Percentiles rank a stretch among this genome's conserved stretches.
These are phyloP conservation scores for Candida coleopterorum DNA, from an alignment of 805 yeast species.

Conservation along the genomic window DNA sequence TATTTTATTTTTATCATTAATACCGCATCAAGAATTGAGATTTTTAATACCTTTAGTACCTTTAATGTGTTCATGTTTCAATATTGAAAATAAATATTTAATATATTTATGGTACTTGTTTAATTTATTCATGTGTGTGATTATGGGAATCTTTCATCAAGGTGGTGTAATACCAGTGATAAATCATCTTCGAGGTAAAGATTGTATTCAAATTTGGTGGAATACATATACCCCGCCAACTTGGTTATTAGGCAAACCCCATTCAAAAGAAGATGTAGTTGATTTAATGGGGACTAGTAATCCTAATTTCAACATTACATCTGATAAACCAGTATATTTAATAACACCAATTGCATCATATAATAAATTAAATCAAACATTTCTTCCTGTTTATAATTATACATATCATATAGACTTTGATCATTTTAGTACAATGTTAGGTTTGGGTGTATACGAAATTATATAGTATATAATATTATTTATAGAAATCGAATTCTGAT, in stretches of 20 bases:
- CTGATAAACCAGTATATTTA: constrained; percentile 15
- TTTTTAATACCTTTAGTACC: constrained; percentile 81
- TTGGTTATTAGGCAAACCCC: constrained; percentile 56
- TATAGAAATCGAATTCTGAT: constrained; percentile 95
- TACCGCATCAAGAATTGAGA: constrained; percentile 94
- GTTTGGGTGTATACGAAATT: constrained; percentile 53
- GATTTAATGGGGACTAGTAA: constrained; percentile 47
- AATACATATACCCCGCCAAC: constrained; percentile 91
- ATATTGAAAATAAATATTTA: constrained; percentile 22
- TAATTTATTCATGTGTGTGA: constrained; percentile 50
- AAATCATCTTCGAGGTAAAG: constrained; percentile 27
- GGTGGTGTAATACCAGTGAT: constrained; percentile 80
- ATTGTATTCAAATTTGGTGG: constrained; percentile 71
- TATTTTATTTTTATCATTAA: constrained; percentile 51
- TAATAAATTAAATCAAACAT: constrained; percentile 14
- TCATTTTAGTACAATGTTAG: constrained; percentile 63
- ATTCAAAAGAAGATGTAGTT: constrained; percentile 17
- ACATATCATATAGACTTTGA: constrained; percentile 64
- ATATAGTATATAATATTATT: constrained; percentile 41
- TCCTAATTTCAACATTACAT: neutral
- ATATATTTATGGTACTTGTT: constrained; percentile 55
- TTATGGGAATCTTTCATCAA: constrained; percentile 85
- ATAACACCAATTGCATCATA: constrained; percentile 40
- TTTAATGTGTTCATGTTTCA: constrained; percentile 54
- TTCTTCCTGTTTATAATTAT: constrained; percentile 25